Conservation (phyloP, 108 stramenopile genomes). For the Schizochytrium sp. region DNA sequence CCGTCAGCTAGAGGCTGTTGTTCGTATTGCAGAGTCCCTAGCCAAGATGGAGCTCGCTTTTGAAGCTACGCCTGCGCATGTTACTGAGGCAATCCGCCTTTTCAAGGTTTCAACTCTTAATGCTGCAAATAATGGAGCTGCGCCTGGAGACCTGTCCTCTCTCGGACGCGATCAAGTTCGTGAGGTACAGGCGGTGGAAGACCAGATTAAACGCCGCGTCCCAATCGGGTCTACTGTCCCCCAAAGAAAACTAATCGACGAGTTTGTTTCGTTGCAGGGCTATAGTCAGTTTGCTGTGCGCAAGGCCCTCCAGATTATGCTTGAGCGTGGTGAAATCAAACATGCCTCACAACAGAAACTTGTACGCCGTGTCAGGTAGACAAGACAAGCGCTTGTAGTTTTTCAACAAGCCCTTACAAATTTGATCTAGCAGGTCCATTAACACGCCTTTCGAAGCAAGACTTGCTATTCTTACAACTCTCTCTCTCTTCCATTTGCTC, state of each 20-base stretch:
- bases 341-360: conserved; percentile 62
- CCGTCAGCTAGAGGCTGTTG: conserved; percentile 98
- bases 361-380: background rate
- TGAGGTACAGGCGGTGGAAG: conserved; percentile 62
- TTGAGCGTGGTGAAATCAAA: conserved; percentile 65
- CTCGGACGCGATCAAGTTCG: conserved; percentile 64
- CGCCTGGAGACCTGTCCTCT: conserved; percentile 59
- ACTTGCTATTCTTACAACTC: no score
- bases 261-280: conserved; percentile 62
- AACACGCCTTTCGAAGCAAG: no score
- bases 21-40: conserved; percentile 93
- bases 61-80: conserved; percentile 92
- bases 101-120: conserved; percentile 98
- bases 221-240: conserved; percentile 56
- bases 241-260: conserved; percentile 30
- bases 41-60: conserved; percentile 93
- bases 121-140: conserved; percentile 83
- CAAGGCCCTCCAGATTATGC: conserved; percentile 60
- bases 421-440: no score
- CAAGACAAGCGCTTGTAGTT: no score
- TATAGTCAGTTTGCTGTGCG: conserved; percentile 60
- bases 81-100: conserved; percentile 96
- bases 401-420: no score
- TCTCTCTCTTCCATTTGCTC: no score
- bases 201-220: conserved; percentile 58